Conservation (phyloP, 345 rosid species). For the Draba incana region DNA sequence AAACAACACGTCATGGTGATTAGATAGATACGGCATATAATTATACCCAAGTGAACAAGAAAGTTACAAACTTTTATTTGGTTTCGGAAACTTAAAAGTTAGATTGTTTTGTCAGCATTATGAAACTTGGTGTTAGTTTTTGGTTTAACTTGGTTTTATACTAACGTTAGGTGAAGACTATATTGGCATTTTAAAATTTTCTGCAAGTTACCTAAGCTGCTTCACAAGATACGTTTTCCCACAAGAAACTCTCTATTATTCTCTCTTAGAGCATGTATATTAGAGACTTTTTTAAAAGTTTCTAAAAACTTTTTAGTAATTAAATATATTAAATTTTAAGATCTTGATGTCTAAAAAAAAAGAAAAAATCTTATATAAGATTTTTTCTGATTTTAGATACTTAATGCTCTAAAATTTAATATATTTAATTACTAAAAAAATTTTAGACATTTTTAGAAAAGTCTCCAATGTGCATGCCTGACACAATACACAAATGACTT, state of each 20-base stretch:
- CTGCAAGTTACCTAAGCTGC: neutral
- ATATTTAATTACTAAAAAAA: too few relatives aligned
- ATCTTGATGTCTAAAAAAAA: too few relatives aligned
- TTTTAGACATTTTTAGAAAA: too few relatives aligned
- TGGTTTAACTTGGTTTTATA: constrained; percentile 9
- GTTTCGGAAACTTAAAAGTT: constrained; percentile 9
- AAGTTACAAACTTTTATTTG: constrained; percentile 16
- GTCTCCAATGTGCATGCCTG: too few relatives aligned
- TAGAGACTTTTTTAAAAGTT: too few relatives aligned
- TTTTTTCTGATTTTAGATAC: too few relatives aligned
- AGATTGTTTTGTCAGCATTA: constrained; percentile 24
- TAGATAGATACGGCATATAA: neutral
- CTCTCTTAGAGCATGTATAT: too few relatives aligned
- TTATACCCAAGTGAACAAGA: constrained; percentile 21
- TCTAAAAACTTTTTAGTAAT: too few relatives aligned
- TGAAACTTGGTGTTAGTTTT: constrained; percentile 22
- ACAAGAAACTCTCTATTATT: constrained; percentile 10
- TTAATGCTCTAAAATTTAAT: too few relatives aligned
- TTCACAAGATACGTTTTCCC: neutral
- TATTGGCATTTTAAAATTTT: neutral
- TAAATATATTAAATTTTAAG: too few relatives aligned
- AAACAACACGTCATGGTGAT: constrained; percentile 2
- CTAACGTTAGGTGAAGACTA: constrained; percentile 21
- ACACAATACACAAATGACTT: too few relatives aligned
- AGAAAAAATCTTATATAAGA: too few relatives aligned